phyloP scores from a whole-genome alignment of 2,329 filamentous ascomycete species.

The Paraphoma sp. region DNA sequence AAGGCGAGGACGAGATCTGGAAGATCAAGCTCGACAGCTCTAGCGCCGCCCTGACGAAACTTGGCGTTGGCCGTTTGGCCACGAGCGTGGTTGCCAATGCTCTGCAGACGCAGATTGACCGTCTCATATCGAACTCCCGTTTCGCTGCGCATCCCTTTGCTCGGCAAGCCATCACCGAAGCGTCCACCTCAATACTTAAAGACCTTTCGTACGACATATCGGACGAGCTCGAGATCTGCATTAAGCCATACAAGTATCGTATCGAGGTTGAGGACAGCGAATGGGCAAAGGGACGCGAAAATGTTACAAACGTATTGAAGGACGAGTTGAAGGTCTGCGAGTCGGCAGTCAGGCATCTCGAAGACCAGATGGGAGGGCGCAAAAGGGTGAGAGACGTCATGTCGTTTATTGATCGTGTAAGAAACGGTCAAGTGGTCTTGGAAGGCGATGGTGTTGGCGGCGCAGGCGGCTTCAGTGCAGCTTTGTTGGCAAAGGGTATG shows the following conservation, averaged over 20 bases:
- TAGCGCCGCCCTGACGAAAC: constrained; percentile 86
- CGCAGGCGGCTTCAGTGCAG: constrained; percentile 90
- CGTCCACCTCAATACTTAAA: constrained; percentile 86
- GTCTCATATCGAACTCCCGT: constrained; percentile 77
- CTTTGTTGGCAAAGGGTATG: constrained; percentile 81
- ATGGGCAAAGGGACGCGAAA: constrained; percentile 85
- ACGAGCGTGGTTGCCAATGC: constrained; percentile 89
- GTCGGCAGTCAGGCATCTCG: constrained; percentile 74
- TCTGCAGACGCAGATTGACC: constrained; percentile 84
- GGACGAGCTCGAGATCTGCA: constrained; percentile 97
- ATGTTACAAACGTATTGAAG: constrained; percentile 81
- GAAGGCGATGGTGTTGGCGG: constrained; percentile 85
- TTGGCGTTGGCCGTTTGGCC: constrained; percentile 90
- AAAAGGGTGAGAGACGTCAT: constrained; percentile 90
- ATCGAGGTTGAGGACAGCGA: constrained; percentile 93
- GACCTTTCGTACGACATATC: constrained; percentile 96
- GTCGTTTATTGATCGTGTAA: constrained; percentile 85
- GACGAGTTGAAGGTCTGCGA: constrained; percentile 87
- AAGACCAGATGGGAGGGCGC: constrained; percentile 78
- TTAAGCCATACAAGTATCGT: constrained; percentile 98
- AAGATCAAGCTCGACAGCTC: constrained; percentile 92
- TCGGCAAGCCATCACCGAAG: constrained; percentile 88
- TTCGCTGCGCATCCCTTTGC: constrained; percentile 93
- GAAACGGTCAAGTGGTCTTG: constrained; percentile 82
- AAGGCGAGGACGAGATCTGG: constrained; percentile 81